These are phyloP conservation scores for Myriosclerotinia scirpicola DNA, from an alignment of 2,329 filamentous ascomycete species.

Conservation along the genomic window DNA sequence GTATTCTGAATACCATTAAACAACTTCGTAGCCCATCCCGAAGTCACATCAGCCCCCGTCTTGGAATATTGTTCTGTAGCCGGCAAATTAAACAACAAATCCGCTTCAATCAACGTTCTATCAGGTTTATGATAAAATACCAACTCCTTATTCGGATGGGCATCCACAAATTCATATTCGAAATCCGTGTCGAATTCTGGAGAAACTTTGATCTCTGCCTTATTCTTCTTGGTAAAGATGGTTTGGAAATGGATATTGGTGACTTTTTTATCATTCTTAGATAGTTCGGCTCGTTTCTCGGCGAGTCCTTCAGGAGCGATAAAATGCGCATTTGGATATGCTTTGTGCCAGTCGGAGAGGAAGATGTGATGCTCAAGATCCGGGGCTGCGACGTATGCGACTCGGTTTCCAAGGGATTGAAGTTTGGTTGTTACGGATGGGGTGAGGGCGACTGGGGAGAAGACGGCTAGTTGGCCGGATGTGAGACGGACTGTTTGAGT, in stretches of 20 bases:
- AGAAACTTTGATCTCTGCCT: slow-evolving; percentile 55
- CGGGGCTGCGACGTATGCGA: slow-evolving; percentile 82
- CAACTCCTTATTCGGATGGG: slow-evolving; percentile 80
- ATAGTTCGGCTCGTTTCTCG: slow-evolving; percentile 69
- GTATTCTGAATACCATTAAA: slow-evolving; percentile 59
- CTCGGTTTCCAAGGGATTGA: slow-evolving; percentile 63
- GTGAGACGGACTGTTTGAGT: slow-evolving; percentile 67
- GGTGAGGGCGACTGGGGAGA: slow-evolving; percentile 87
- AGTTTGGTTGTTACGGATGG: slow-evolving; percentile 66
- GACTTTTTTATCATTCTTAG: slow-evolving; percentile 51
- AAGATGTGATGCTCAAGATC: slow-evolving; percentile 97
- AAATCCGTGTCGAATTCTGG: slow-evolving; percentile 86
- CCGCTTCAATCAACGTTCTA: slow-evolving; percentile 79
- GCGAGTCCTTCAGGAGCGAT: slow-evolving; percentile 80
- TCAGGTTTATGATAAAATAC: slow-evolving; percentile 83
- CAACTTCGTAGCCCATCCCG: slow-evolving; percentile 60
- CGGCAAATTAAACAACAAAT: slow-evolving; percentile 89
- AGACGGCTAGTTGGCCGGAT: slow-evolving; percentile 78
- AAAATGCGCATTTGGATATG: slow-evolving; percentile 75
- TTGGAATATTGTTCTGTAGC: slow-evolving; percentile 78
- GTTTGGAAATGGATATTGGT: slow-evolving; percentile 57
- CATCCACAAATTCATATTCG: slow-evolving; percentile 78
- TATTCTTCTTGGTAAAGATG: slow-evolving; percentile 62
- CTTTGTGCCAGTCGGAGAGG: slow-evolving; percentile 77
- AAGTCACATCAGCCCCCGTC: slow-evolving; percentile 52